Evolutionary conservation across 257 asterid genomes (phyloP).

Genomic region (Capsicum baccatum): DNA sequence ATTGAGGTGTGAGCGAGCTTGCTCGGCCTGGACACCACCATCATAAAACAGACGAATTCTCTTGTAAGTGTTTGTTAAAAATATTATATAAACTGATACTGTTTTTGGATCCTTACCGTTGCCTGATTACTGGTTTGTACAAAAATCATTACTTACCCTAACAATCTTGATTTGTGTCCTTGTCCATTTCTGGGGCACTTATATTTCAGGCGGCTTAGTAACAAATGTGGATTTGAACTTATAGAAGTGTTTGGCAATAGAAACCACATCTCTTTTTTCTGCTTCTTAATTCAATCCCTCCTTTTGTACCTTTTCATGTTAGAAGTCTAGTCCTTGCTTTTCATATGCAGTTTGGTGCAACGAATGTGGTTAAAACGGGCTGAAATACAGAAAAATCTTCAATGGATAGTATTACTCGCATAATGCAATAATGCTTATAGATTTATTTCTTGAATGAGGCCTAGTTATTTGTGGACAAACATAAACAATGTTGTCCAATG

Average conservation of each 20-base stretch:
- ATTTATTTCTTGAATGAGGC: neutral
- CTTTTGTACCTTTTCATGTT: neutral
- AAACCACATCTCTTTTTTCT: neutral
- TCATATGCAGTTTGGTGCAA: neutral
- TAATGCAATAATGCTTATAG: neutral
- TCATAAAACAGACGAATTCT: neutral
- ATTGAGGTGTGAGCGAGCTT: neutral
- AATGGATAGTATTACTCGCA: slow-evolving; percentile 2
- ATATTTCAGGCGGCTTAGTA: neutral
- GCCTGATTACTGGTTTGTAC: neutral
- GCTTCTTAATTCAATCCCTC: neutral
- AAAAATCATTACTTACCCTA: neutral
- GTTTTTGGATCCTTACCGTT: neutral
- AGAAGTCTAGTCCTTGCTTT: neutral
- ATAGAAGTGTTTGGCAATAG: neutral
- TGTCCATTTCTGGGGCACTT: neutral
- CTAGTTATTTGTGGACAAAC: neutral
- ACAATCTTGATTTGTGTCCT: neutral
- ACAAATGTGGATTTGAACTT: neutral
- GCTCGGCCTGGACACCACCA: neutral
- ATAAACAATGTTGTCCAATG: neutral
- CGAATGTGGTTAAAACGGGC: neutral
- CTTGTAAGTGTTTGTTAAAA: neutral
- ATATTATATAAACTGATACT: neutral
- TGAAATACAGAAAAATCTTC: neutral